phyloP scores from a whole-genome alignment of 2,329 filamentous ascomycete genomes.

The Calonectria fujianensis region DNA sequence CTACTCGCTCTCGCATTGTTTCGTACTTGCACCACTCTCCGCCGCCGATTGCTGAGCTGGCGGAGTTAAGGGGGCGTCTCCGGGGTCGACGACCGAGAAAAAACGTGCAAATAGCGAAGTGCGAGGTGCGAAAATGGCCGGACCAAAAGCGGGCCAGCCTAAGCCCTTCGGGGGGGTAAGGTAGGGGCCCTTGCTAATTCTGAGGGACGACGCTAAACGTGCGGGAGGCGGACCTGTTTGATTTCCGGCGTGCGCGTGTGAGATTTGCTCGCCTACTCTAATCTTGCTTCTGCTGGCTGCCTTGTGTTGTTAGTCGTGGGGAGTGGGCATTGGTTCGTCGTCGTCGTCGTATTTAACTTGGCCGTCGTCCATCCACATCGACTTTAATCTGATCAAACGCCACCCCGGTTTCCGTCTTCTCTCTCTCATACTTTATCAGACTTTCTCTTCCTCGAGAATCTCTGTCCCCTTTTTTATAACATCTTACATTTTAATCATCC shows the following conservation, averaged over 20 bases:
- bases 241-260: conserved; percentile 21
- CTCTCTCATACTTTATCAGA: conserved; percentile 1
- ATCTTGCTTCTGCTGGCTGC: neutral
- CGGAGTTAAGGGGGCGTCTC: conserved; percentile 18
- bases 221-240: conserved; percentile 23
- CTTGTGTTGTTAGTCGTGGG: conserved; percentile 10
- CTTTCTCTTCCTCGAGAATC: neutral
- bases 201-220: conserved; percentile 14
- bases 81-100: neutral
- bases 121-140: conserved; percentile 28
- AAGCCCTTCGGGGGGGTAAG: neutral
- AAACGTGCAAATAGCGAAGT: conserved; percentile 31
- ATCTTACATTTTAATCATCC: neutral
- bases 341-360: conserved; percentile 25
- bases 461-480: neutral
- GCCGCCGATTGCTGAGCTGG: neutral
- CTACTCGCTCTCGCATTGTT: neutral
- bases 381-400: neutral
- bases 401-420: neutral
- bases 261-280: conserved; percentile 24
- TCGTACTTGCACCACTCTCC: too few relatives aligned
- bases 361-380: neutral
- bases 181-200: neutral
- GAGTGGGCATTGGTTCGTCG: neutral
- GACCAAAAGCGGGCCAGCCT: conserved; percentile 20